Conservation (phyloP, 108 stramenopile species). For the Fragilariopsis cylindrus region DNA sequence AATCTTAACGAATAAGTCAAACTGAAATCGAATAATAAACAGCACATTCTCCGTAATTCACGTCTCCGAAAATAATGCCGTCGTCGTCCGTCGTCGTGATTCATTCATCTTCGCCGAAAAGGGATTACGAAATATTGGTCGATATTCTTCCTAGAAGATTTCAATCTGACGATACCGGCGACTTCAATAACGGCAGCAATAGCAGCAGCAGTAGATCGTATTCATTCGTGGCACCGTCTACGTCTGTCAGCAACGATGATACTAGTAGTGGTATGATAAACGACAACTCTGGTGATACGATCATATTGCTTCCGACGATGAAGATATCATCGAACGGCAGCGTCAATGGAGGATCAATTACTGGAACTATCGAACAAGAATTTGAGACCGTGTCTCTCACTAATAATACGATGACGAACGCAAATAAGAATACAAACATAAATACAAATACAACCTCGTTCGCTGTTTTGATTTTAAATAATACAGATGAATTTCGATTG, state of each 20-base stretch:
- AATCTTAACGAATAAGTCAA: too few species aligned
- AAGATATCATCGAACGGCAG: neutral
- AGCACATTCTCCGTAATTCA: too few species aligned
- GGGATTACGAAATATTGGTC: neutral
- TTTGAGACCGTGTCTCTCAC: conserved; percentile 13
- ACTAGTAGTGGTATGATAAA: neutral
- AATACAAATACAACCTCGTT: conserved; percentile 3
- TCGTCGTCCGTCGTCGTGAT: conserved; percentile 8
- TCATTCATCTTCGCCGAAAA: conserved; percentile 7
- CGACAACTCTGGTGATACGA: neutral
- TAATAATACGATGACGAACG: neutral
- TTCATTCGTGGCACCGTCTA: neutral
- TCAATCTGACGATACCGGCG: neutral
- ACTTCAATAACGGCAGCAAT: neutral
- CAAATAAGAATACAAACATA: neutral
- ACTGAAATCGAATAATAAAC: too few species aligned
- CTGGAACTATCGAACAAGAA: neutral
- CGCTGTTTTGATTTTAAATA: neutral
- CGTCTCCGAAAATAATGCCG: too few species aligned
- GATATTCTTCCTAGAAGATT: conserved; percentile 1
- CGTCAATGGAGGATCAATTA: neutral
- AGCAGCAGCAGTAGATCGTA: neutral
- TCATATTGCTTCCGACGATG: neutral
- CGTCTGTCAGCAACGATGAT: too few species aligned
- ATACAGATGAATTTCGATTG: neutral